These are phyloP conservation scores for Nymphaea thermarum DNA, from an alignment of 164 flowering plant species.

Conservation along the genomic window DNA sequence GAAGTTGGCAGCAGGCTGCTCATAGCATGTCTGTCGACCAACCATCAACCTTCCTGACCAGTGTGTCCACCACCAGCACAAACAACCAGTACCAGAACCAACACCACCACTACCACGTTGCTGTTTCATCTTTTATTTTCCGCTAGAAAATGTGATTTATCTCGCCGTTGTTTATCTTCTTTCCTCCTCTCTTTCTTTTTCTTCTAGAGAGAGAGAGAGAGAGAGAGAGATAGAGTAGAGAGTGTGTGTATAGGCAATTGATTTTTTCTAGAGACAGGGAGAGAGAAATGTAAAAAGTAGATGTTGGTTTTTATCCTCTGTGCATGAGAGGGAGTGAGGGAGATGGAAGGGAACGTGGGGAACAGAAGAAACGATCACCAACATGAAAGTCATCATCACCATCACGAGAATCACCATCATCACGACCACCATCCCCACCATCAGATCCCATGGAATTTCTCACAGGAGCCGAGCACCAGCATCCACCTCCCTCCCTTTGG, in stretches of 20 bases:
- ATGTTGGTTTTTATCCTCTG: neutral
- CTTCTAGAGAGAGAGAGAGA: neutral
- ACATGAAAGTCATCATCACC: neutral
- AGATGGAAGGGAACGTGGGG: neutral
- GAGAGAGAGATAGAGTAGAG: too few species aligned
- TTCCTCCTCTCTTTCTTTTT: neutral
- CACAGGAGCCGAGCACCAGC: neutral
- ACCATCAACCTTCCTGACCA: too few species aligned
- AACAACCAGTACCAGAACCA: neutral
- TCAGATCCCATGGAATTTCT: neutral
- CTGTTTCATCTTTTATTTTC: neutral
- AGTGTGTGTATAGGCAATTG: too few species aligned
- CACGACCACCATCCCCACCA: neutral
- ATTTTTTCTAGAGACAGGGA: neutral
- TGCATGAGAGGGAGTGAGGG: neutral
- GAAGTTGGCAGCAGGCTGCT: neutral
- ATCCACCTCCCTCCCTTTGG: neutral
- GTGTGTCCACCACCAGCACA: too few species aligned
- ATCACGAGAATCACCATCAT: neutral
- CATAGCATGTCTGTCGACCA: too few species aligned
- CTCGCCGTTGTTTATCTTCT: neutral
- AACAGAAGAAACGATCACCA: neutral
- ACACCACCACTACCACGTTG: neutral
- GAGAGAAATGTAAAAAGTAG: neutral
- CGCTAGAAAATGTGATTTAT: too few species aligned